phyloP scores from a whole-genome alignment of 495 filamentous ascomycete species.

The Penicillium longicatenatum region DNA sequence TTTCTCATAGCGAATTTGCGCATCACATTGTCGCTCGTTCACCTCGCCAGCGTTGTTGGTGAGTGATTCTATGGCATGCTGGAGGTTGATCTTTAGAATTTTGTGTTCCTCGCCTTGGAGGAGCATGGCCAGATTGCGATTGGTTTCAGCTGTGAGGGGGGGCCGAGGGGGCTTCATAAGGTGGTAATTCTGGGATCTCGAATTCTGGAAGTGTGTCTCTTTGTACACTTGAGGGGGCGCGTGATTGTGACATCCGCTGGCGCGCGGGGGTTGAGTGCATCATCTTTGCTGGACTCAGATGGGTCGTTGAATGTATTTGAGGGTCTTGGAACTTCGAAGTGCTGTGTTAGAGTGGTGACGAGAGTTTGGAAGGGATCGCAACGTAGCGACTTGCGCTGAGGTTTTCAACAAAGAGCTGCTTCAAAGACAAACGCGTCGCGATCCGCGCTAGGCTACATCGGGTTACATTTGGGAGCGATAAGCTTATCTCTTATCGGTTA shows the following conservation, averaged over 20 bases:
- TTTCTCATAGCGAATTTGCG: slow-evolving; percentile 33
- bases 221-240: not conserved
- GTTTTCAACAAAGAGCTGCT: not conserved
- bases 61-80: slow-evolving; percentile 39
- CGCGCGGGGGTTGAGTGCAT: slow-evolving; percentile 26
- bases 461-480: slow-evolving; percentile 29
- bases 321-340: not conserved
- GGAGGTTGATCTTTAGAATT: slow-evolving; percentile 36
- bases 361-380: not conserved
- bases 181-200: slow-evolving; percentile 46
- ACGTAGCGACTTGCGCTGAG: not conserved
- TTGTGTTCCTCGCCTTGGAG: slow-evolving; percentile 32
- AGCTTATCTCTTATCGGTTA: slow-evolving; percentile 22
- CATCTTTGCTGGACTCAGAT: not conserved
- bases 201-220: slow-evolving; percentile 3
- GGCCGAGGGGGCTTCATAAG: slow-evolving; percentile 58
- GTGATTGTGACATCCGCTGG: slow-evolving; percentile 17
- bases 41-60: slow-evolving; percentile 48
- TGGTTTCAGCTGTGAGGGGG: slow-evolving; percentile 48
- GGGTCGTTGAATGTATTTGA: not conserved
- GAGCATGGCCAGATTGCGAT: slow-evolving; percentile 36
- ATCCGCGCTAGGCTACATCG: slow-evolving; percentile 35
- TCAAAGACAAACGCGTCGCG: slow-evolving; percentile 35
- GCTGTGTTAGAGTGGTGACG: not conserved
- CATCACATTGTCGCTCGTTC: slow-evolving; percentile 46